Base-by-base conservation (phyloP, 495 filamentous ascomycete species). In the Pseudevernia furfuracea region DNA sequence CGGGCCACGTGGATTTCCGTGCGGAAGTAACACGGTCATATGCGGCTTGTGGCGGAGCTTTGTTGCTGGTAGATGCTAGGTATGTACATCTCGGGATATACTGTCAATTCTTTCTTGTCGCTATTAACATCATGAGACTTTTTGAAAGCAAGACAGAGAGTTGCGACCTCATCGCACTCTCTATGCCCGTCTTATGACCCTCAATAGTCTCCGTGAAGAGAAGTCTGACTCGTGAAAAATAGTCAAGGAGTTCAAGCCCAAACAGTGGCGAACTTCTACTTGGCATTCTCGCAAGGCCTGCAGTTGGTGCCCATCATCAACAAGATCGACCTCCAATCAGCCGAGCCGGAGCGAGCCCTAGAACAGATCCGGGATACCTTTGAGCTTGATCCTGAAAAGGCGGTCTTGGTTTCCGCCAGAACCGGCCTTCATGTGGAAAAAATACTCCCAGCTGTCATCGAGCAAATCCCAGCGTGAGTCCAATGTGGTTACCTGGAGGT, bases 201-300 rank as follows among this genome's bases (percentile, higher is more conserved):
- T 53, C 52, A 30, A 21, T 11, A 1, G 34, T 34, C 5, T 34
- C 17, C 36, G 2, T 34, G 52, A 36, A 30, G 25, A 34, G 23
- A 17, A 55, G 4, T 15, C 49, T 55, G 52, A 55, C 52, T 34
- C 30, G n/a, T n/a, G n/a, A 12, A 3, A 34, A 55, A 55, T 55
- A 55, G 87, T 68, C 92, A 97, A 74, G 92, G 92, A 30, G 83
- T 97, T 14, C 92, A 96, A 74, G 92, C 92, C 34, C 92, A 96
- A 76, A 96, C 92, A 3, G 95, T 97, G 1, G 92, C 94, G 39
- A 98, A 98, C 73, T 98, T 98, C 78, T 97, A 96, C 71, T 82
- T 97, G 32, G 94, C 94, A 23, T 98, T 98, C 74, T 86, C 94
- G 4, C 90, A 97, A 71, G 90, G 89, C 4, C 76, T 98, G 48